Evolutionary conservation across 495 filamentous ascomycete genomes (phyloP).

Genomic region (Eremomyces bilateralis): DNA sequence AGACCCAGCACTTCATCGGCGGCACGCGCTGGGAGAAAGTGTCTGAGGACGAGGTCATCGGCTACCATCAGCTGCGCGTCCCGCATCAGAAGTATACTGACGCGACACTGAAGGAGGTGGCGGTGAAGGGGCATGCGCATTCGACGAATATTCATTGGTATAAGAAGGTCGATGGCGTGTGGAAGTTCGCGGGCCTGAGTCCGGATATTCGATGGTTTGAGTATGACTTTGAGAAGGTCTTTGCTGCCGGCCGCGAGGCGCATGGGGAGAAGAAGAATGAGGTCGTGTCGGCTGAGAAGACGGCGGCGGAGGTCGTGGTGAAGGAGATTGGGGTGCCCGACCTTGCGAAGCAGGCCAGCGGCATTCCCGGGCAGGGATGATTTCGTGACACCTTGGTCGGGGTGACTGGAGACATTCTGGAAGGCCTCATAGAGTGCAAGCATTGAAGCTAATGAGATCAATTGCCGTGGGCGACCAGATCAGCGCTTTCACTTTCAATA

Average conservation of each 20-base stretch:
- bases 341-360: slow-evolving; percentile 9
- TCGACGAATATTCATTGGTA: slow-evolving; percentile 52
- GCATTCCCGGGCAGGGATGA: slow-evolving; percentile 2
- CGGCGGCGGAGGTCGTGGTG: too few relatives aligned
- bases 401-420: background rate
- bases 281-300: too few relatives aligned
- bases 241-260: slow-evolving; percentile 15
- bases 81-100: slow-evolving; percentile 48
- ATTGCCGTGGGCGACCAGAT: too few relatives aligned
- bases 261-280: slow-evolving; percentile 14
- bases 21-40: slow-evolving; percentile 49
- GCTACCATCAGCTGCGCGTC: slow-evolving; percentile 58
- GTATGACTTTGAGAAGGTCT: slow-evolving; percentile 37
- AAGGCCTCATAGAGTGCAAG: background rate
- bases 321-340: too few relatives aligned
- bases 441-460: background rate
- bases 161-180: slow-evolving; percentile 49
- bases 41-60: slow-evolving; percentile 42
- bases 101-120: slow-evolving; percentile 24
- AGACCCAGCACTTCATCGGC: slow-evolving; percentile 61
- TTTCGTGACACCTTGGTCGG: background rate
- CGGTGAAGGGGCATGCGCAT: slow-evolving; percentile 46
- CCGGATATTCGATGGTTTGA: slow-evolving; percentile 54
- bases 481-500: too few relatives aligned
- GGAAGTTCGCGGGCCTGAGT: slow-evolving; percentile 62